A percentile compares a stretch with the other conserved stretches of the same genome.
Conservation (phyloP, 306 rosid genomes). For the Acacia crassicarpa region DNA sequence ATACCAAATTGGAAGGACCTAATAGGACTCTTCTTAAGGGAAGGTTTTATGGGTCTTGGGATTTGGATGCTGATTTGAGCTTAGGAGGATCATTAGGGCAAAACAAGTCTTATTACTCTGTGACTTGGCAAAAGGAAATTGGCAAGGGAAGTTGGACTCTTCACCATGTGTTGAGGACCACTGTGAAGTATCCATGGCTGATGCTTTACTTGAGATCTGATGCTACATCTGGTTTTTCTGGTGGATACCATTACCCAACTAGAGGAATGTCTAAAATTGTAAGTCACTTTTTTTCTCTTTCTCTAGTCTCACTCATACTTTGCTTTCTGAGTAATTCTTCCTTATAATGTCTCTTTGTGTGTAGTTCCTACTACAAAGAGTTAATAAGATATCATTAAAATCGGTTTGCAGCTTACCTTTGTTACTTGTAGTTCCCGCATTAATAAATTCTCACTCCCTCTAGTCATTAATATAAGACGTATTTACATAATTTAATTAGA, state of each 20-base stretch:
- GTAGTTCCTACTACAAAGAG: background rate
- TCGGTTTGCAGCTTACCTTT: background rate
- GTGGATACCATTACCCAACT: slow-evolving; percentile 57
- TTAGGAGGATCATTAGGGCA: slow-evolving; percentile 18
- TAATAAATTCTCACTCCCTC: no score
- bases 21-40: slow-evolving; percentile 31
- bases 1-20: slow-evolving; percentile 43
- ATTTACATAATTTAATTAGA: no score
- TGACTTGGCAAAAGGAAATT: slow-evolving; percentile 49
- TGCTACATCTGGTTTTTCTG: slow-evolving; percentile 51
- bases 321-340: background rate
- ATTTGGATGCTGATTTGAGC: slow-evolving; percentile 32
- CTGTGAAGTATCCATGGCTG: slow-evolving; percentile 57
- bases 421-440: background rate
- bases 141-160: slow-evolving; percentile 57
- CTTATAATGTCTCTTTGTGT: background rate
- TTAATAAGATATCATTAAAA: no score
- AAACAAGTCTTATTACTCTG: slow-evolving; percentile 46
- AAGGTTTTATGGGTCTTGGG: slow-evolving; percentile 54
- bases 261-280: slow-evolving; percentile 65
- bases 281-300: slow-evolving; percentile 24
- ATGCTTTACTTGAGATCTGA: slow-evolving; percentile 67
- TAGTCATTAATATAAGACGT: no score
- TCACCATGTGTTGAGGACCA: slow-evolving; percentile 49
- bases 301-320: background rate